A percentile compares a stretch with the other conserved stretches of the same genome.
Evolutionary conservation across 345 rosid genomes (phyloP).

Genomic region (Balakata baccata): DNA sequence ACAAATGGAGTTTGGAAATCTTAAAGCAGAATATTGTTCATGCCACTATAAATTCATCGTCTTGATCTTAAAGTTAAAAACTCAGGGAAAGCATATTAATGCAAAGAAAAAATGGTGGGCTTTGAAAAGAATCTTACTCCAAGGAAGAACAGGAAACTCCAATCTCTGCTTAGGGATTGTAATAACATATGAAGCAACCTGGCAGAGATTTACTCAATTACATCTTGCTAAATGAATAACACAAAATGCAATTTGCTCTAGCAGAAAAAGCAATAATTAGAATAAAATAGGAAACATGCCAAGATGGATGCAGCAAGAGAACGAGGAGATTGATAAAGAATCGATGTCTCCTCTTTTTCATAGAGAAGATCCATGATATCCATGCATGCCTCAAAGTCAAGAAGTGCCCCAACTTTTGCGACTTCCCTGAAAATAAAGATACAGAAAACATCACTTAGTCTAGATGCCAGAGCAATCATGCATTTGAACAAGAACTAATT

Average conservation of each 20-base stretch:
- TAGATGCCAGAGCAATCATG: not conserved
- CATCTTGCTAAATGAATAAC: conserved; percentile 8
- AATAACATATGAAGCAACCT: conserved; percentile 71
- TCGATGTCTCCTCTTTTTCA: conserved; percentile 58
- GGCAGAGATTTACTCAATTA: conserved; percentile 26
- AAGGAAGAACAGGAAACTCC: conserved; percentile 75
- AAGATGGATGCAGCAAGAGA: conserved; percentile 71
- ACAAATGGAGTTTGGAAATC: not conserved
- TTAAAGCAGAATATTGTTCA: not conserved
- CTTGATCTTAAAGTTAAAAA: not conserved
- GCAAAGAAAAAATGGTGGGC: not conserved
- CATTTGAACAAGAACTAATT: not conserved
- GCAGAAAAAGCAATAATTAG: not conserved
- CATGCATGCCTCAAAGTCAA: conserved; percentile 70
- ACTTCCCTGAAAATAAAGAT: conserved; percentile 44
- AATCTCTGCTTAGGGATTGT: conserved; percentile 61
- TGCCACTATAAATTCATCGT: not conserved
- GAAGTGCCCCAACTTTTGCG: conserved; percentile 61
- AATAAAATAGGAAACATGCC: conserved; percentile 35
- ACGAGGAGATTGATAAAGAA: conserved; percentile 46
- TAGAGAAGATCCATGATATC: conserved; percentile 88
- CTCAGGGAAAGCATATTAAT: not conserved
- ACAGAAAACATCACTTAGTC: not conserved
- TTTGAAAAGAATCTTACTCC: conserved; percentile 54
- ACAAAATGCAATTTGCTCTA: not conserved